Evolutionary conservation across 257 asterid genomes (phyloP), one percentile per base, ranked within the genome.

Genomic region (Penstemon davidsonii): DNA sequence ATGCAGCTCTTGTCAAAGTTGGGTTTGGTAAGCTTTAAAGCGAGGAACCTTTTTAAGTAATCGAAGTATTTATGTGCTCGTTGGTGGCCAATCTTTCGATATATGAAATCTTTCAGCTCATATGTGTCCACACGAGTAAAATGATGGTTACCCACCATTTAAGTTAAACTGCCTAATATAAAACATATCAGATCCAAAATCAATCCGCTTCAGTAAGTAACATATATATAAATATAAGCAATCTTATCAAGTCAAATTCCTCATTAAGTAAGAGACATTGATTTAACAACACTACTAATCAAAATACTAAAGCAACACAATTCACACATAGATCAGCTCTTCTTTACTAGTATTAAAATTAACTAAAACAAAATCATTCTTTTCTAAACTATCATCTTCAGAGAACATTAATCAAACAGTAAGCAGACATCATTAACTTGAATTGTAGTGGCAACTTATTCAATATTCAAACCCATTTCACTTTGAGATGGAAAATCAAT

Each of bases 1-100:
- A 77, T 15, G 81, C 92, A 86, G 60, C 77, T 74, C 81, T 75
- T 81, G 44, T 89, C 83, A 43, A 92, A 87, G 6, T 88, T 88
- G 37, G 62, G 59, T 78, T 89, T 92, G 81, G 79, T 80, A 6
- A 87, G 71, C 84, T 85, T 80, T 65, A 59, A 67, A 66, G 80
- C 64, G 5, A 92, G 69, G 44, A 81, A 85, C 53, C 74, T 79
- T 55, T 77, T 63, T 41, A 92, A 80, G 65, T 78, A 83, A 74
- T 76, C 80, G 36, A 87, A 86, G 85, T 92, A 92, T 76, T 73
- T 85, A 19, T 82, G 86, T 7, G 95, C 95, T 79, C 96, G 86
- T 46, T 82, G 79, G 10, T 76, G 91, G 55, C 98, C 98, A 56
- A 86, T 78, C 79, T 79, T 85, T 72, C 68, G 78, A 68, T 19